Evolutionary conservation across 2,329 filamentous ascomycete genomes (phyloP).

Genomic region (Paracorniculantispora psalliotae): DNA sequence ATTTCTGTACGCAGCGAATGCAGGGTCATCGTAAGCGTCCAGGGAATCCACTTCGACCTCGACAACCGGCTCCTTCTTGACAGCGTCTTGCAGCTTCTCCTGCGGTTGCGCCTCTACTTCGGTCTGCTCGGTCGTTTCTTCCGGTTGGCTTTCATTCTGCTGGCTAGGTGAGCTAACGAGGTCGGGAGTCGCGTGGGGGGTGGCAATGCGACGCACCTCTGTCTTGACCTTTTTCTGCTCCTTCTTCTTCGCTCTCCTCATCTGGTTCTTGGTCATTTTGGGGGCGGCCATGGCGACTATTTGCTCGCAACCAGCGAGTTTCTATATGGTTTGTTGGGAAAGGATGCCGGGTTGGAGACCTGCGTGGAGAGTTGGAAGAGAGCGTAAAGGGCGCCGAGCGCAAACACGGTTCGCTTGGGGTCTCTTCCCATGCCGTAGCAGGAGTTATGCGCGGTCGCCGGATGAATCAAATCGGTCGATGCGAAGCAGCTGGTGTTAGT

Average conservation of each 20-base stretch:
- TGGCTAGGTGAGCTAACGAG: not conserved
- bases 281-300: conserved; percentile 51
- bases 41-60: conserved; percentile 18
- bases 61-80: conserved; percentile 36
- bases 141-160: not conserved
- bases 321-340: conserved; percentile 8
- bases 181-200: not conserved
- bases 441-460: conserved; percentile 1
- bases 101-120: conserved; percentile 29
- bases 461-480: not conserved
- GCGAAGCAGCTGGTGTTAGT: not conserved
- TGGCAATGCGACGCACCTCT: conserved; percentile 37
- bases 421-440: conserved; percentile 31
- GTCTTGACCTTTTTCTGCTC: conserved; percentile 68
- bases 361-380: conserved; percentile 34
- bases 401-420: conserved; percentile 33
- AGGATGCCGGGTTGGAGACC: conserved; percentile 26
- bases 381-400: conserved; percentile 30
- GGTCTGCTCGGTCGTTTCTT: not conserved
- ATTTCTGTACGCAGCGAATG: conserved; percentile 77
- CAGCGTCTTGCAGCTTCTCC: conserved; percentile 34
- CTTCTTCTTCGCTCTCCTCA: conserved; percentile 91
- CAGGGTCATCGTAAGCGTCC: conserved; percentile 55
- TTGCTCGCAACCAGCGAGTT: conserved; percentile 8
- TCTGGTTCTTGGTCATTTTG: conserved; percentile 91